Base-by-base conservation (phyloP, 495 filamentous ascomycete genomes). In the Penicillium lividum region DNA sequence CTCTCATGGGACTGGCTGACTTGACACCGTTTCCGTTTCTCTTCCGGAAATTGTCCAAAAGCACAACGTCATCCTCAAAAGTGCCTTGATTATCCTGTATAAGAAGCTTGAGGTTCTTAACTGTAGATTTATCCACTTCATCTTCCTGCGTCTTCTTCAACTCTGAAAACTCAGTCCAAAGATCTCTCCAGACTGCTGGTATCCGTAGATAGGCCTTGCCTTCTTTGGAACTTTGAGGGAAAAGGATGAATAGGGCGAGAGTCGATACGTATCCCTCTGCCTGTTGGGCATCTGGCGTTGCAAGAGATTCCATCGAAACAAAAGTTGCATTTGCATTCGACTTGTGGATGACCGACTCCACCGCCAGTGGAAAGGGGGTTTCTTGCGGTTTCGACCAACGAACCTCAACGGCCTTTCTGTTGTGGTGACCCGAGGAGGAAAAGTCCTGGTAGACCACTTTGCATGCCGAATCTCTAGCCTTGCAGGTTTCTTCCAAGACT, bases 261-360 rank as follows among this genome's bases (percentile, higher is more conserved):
- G 93, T 96, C 5, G 90, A 90, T 44, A 96, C 83, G 63, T 86
- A 97, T 8, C 84, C 84, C 69, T 97, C 92, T 8, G 93, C 92
- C 68, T 98, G 94, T 59, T 85, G 84, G 2, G 78, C 46, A 45
- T 88, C 88, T 0, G 91, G 86, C 9, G 92, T 88, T n/a, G 91
- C 85, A 42, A 95, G 69, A 0, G 81, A 75, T 11, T 75, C 78
- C 92, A 96, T 96, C 36, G 86, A 88, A 54, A 92, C 82, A 52
- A 73, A 78, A 4, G 77, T 74, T 22, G 73, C 74, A 47, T 78
- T 74, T 5, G 73, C 58, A 47, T 72, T 77, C n/a, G 71, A 75
- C 42, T 77, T 72, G 53, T 76, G 75, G 0, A 70, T 68, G 30
- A 85, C 58, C 7, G 65, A 62, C 0, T 78, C 68, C 53, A 80